phyloP scores from a whole-genome alignment of 192 early-diverging fungal genomes.

The Coemansia sp. region DNA sequence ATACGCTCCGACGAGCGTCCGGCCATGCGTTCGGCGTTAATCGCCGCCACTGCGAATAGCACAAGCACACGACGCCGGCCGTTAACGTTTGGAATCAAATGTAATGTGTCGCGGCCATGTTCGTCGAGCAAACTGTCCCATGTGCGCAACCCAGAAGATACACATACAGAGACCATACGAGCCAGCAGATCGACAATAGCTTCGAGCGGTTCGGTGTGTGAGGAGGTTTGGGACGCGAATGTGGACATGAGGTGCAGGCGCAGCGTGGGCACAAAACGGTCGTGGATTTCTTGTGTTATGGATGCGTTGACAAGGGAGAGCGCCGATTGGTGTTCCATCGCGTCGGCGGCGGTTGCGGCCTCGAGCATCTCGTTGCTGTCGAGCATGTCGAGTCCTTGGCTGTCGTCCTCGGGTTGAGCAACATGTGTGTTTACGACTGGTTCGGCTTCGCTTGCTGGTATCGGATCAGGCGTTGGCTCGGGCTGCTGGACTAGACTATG shows the following conservation, averaged over 20 bases:
- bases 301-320: conserved; percentile 15
- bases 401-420: conserved; percentile 7
- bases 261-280: conserved; percentile 26
- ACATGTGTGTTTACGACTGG: neutral
- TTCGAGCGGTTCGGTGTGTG: conserved; percentile 11
- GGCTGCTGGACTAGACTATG: no score
- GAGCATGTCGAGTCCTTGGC: conserved; percentile 30
- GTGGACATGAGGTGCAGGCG: conserved; percentile 26
- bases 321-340: conserved; percentile 23
- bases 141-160: conserved; percentile 33
- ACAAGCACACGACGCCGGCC: conserved; percentile 36
- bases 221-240: conserved; percentile 16
- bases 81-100: conserved; percentile 24
- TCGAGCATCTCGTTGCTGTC: conserved; percentile 34
- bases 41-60: conserved; percentile 20
- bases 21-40: conserved; percentile 10
- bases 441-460: neutral
- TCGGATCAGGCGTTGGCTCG: neutral
- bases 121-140: conserved; percentile 53
- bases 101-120: conserved; percentile 43
- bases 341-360: conserved; percentile 33
- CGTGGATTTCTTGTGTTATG: conserved; percentile 23
- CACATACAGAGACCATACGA: conserved; percentile 34
- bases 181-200: conserved; percentile 10
- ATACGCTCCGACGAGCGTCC: conserved; percentile 11